Percentiles rank a stretch among this genome's conserved stretches.
Evolutionary conservation across 2,329 filamentous ascomycete species (phyloP).

Genomic region (Aurifilum marmelostoma): DNA sequence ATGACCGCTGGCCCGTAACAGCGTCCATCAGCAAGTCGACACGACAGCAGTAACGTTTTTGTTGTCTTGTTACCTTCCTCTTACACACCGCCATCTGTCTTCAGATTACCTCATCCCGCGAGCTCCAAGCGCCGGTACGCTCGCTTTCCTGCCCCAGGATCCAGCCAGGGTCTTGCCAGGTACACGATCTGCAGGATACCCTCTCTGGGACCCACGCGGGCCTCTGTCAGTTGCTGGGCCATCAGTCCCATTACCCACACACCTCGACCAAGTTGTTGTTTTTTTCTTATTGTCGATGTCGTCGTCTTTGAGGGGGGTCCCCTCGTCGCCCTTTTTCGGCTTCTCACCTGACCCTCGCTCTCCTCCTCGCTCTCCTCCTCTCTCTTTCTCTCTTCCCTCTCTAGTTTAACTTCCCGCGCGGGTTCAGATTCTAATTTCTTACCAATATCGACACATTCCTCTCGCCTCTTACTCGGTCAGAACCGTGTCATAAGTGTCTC

Average conservation of each 20-base stretch:
- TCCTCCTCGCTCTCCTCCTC: not conserved
- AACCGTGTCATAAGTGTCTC: not conserved
- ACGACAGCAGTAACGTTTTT: conserved; percentile 3
- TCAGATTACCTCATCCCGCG: conserved; percentile 25
- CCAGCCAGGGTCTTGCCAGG: conserved; percentile 15
- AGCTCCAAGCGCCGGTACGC: conserved; percentile 3
- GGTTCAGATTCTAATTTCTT: not conserved
- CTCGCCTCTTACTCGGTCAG: not conserved
- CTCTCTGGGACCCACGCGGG: conserved; percentile 1
- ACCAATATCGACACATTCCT: conserved; percentile 1
- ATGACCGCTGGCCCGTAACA: not conserved
- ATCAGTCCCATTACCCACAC: conserved; percentile 23
- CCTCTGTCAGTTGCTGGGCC: conserved; percentile 33
- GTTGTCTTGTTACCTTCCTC: conserved; percentile 17
- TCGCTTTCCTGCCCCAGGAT: conserved; percentile 1
- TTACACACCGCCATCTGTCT: conserved; percentile 31
- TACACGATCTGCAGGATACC: conserved; percentile 5
- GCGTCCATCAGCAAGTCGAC: not conserved
- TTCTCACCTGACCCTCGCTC: not conserved
- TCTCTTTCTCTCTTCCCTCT: not conserved
- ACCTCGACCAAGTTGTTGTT: conserved; percentile 12
- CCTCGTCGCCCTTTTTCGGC: not conserved
- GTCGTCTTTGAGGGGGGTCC: not conserved
- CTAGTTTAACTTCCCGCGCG: not conserved
- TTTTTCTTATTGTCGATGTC: not conserved